Conservation (phyloP, 2,329 filamentous ascomycete species). For the Raffaelea deltoideospora region DNA sequence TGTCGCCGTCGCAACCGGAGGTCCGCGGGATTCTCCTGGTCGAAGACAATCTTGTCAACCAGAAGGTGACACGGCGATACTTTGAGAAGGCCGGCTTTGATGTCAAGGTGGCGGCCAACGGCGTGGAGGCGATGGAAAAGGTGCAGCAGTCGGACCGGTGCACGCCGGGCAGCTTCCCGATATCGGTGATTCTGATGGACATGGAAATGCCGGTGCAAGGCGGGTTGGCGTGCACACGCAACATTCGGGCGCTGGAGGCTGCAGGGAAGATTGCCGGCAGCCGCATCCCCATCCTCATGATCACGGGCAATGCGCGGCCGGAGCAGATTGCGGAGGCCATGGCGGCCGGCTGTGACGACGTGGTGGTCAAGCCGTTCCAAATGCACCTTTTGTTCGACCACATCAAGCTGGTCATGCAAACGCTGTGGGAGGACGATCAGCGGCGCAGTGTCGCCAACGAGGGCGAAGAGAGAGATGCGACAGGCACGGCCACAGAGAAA, state of each 20-base stretch:
- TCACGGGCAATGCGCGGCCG: conserved; percentile 51
- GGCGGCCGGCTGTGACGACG: conserved; percentile 41
- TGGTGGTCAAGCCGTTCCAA: conserved; percentile 58
- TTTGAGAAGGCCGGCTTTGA: conserved; percentile 32
- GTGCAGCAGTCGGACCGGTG: conserved; percentile 18
- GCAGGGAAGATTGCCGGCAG: conserved; percentile 34
- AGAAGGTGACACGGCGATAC: conserved; percentile 37
- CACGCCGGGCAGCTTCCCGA: conserved; percentile 16
- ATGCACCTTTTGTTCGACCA: conserved; percentile 45
- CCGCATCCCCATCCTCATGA: conserved; percentile 47
- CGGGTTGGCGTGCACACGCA: conserved; percentile 48
- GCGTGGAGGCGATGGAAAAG: conserved; percentile 37
- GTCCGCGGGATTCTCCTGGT: conserved; percentile 36
- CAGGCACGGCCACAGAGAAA: no score
- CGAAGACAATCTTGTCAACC: conserved; percentile 47
- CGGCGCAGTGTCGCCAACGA: neutral
- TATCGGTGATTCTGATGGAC: conserved; percentile 58
- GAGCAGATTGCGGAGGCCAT: conserved; percentile 42
- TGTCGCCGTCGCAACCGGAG: conserved; percentile 5
- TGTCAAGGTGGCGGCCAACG: conserved; percentile 41
- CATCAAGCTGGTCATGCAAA: conserved; percentile 33
- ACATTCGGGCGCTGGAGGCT: conserved; percentile 46
- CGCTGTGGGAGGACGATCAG: conserved; percentile 5
- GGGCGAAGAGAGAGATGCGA: neutral
- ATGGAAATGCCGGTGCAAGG: conserved; percentile 66